A percentile compares a stretch with the other conserved stretches of the same genome.
Conservation (phyloP, 2,329 filamentous ascomycete genomes). For the Xylariomycetidae sp. region DNA sequence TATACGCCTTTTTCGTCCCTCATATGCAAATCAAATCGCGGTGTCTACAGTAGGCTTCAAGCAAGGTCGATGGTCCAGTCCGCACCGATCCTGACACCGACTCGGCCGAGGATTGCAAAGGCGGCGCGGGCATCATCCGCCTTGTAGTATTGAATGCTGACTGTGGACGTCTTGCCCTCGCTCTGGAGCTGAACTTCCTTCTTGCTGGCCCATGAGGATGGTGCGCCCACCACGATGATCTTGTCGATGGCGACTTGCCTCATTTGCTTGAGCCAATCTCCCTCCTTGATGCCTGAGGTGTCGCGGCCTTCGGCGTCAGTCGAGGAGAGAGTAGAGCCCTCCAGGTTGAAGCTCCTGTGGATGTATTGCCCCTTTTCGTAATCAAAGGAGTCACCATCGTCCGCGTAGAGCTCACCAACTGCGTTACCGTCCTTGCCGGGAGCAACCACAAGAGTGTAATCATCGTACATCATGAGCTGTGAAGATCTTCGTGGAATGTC, state of each 20-base stretch:
- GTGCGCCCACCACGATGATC: constrained; percentile 76
- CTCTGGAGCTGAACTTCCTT: constrained; percentile 50
- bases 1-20: no score
- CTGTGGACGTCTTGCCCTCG: constrained; percentile 47
- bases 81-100: constrained; percentile 45
- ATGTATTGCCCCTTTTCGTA: constrained; percentile 83
- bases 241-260: constrained; percentile 72
- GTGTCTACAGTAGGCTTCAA: no score
- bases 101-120: constrained; percentile 46
- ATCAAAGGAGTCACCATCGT: constrained; percentile 91
- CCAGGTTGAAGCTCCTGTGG: constrained; percentile 71
- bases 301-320: constrained; percentile 56
- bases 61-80: constrained; percentile 44
- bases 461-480: constrained; percentile 87
- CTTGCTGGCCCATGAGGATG: constrained; percentile 62
- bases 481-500: constrained; percentile 82
- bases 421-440: constrained; percentile 63
- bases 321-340: constrained; percentile 56
- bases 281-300: constrained; percentile 54
- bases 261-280: constrained; percentile 75
- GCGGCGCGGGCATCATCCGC: constrained; percentile 41
- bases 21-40: no score
- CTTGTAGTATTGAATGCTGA: constrained; percentile 54
- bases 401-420: constrained; percentile 77
- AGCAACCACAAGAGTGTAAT: constrained; percentile 83